Evolutionary conservation across 139 green algal genomes (phyloP).

Genomic region (Micractinium conductrix): DNA sequence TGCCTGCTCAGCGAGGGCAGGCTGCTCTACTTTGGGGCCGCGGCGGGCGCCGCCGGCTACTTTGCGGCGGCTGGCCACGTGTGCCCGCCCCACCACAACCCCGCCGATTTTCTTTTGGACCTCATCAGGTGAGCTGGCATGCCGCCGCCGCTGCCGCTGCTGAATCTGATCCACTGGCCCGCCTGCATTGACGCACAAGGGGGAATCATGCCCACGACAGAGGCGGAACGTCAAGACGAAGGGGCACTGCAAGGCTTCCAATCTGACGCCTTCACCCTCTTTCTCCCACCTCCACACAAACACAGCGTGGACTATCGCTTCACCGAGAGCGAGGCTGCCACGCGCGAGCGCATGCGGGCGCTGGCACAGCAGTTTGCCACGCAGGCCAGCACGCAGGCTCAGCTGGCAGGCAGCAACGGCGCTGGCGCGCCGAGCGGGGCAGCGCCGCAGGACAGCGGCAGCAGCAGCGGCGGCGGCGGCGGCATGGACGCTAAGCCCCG

Average conservation of each 20-base stretch:
- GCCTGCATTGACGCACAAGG: no score
- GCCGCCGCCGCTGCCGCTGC: no score
- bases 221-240: no score
- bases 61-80: conserved; percentile 27
- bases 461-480: background rate
- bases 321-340: background rate
- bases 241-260: no score
- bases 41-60: conserved; percentile 31
- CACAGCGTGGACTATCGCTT: background rate
- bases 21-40: conserved; percentile 49
- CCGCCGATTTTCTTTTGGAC: conserved; percentile 64
- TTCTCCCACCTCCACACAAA: no score
- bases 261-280: no score
- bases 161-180: no score
- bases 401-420: background rate
- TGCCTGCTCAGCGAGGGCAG: conserved; percentile 66
- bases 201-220: no score
- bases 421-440: no score
- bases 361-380: background rate
- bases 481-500: background rate
- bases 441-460: no score
- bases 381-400: background rate
- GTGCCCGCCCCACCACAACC: conserved; percentile 53
- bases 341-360: background rate
- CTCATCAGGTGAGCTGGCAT: conserved; percentile 21